Base-by-base conservation (phyloP, 148 eudicot genomes). In the Limonium bicolor region DNA sequence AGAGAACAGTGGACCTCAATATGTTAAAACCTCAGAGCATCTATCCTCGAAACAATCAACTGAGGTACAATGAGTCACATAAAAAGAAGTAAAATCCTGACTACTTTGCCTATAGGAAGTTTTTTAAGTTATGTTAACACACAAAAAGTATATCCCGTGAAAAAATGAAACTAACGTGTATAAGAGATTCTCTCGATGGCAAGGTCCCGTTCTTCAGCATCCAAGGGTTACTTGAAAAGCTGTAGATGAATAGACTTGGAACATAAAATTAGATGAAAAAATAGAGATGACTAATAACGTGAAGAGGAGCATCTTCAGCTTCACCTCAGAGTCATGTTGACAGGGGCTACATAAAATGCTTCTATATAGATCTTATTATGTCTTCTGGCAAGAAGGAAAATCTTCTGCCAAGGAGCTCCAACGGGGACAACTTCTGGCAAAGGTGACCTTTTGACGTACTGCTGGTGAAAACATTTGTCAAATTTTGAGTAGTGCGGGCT, bases 401-500 rank as follows among this genome's bases (percentile, higher is more conserved):
- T 75, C 55, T 78, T 68, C 71, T 90, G 97, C 95, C 97, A 84
- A 12, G 97, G 97, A 53, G 97, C 97, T 62, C 97, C 97, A 38
- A 84, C 63, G 11, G 97, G 95, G 53, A 69, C 66, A 31, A 84
- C 60, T 41, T 53, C 52, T 14, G 94, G 92, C 36, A 69, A 56
- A 40, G 54, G 34, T 58, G 54, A 43, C 39, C 33, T 54, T 51
- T 50, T 64, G 26, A 34, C 2, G 52, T 31, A 54, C 26, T 67
- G 59, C 56, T 34, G 27, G 37, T 64, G 33, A 39, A 55, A 28
- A 48, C 53, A 29, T 40, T 70, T 87, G 31, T 36, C 51, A 44
- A 36, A 36, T 52, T 20, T 50, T 26, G 64, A 19, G 16, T 42
- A 33, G 21, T 31, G 42, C 37, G 31, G 55, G 46, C 68, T 63